Evolutionary conservation across 2,329 filamentous ascomycete genomes (phyloP), one percentile per base, ranked within the genome.

Genomic region (Calonectria crousiana): DNA sequence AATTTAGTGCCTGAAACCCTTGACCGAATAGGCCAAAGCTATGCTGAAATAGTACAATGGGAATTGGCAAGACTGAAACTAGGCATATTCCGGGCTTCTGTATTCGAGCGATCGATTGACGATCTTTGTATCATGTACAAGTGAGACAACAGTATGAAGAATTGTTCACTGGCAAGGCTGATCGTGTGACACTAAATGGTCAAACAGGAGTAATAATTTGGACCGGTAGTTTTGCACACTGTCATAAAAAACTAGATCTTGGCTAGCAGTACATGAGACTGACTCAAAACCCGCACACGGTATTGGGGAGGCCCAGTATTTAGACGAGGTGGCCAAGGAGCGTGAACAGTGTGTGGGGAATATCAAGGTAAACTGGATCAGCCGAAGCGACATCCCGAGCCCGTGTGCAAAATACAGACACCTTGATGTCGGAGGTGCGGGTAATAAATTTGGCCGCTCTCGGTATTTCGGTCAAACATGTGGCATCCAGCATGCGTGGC

Each of bases 381-480:
- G 65, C 23, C 16, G 53, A 14, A 41, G 11, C 18, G 23, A 32
- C 52, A 28, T 16, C 26, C 36, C 16, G 16, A 36, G n/a, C 56
- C 23, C 13, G 41, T 11, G 56, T 10, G 23, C 36, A 32, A 18
- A 14, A 9, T 20, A 4, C 2, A 60, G 10, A n/a, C 10, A 34
- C n/a, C 36, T 20, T 41, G 41, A 66, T 49, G 66, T 67, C 51
- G 30, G 66, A 32, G 20, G 47, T 5, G 38, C 71, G 71, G 71
- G 44, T 41, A 64, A 73, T 60, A 56, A 51, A 58, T 73, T 52
- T 49, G 28, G 38, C 71, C 66, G 71, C 49, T 44, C 38, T 69
- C 71, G 44, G 56, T 70, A 26, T 1, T 64, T 70, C 67, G 71
- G 65, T 23, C n/a, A 28, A 65, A 69, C 23, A 18, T 34, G 38